phyloP scores from a whole-genome alignment of 371 early-diverging fungal genomes.

The Apophysomyces ossiformis region DNA sequence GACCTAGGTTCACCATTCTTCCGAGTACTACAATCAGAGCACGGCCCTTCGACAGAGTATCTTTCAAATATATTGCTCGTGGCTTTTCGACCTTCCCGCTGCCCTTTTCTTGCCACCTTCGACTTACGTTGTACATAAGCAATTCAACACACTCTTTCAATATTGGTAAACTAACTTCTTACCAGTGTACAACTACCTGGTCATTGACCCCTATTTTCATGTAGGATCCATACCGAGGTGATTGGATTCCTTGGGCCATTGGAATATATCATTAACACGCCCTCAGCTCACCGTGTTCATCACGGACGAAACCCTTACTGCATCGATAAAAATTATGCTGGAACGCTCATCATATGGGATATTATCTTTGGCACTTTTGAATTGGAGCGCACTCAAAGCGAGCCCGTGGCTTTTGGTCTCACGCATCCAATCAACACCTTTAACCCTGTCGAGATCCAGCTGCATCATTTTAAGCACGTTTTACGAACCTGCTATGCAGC shows the following conservation, averaged over 20 bases:
- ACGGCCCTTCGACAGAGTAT: constrained; percentile 59
- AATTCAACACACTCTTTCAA: constrained; percentile 56
- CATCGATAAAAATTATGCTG: constrained; percentile 66
- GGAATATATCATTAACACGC: constrained; percentile 64
- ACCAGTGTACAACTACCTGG: neutral
- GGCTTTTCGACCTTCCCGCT: constrained; percentile 29
- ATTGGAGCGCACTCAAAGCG: constrained; percentile 39
- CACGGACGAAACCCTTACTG: constrained; percentile 65
- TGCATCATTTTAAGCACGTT: constrained; percentile 52
- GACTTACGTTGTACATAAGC: constrained; percentile 51
- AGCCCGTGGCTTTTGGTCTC: constrained; percentile 58
- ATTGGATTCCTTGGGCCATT: constrained; percentile 44
- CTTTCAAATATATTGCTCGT: constrained; percentile 51
- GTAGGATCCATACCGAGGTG: constrained; percentile 36
- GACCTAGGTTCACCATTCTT: constrained; percentile 35
- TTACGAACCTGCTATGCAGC: constrained; percentile 26
- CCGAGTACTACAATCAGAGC: constrained; percentile 59
- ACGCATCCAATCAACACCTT: constrained; percentile 64
- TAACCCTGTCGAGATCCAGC: constrained; percentile 55
- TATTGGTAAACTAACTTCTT: constrained; percentile 37
- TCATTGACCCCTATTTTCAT: constrained; percentile 18
- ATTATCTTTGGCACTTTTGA: constrained; percentile 63
- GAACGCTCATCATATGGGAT: constrained; percentile 65
- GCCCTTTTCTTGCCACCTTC: constrained; percentile 56
- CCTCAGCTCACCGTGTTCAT: constrained; percentile 61